Base-by-base conservation (phyloP, 2,329 filamentous ascomycete genomes). In the Fusarium continuum region DNA sequence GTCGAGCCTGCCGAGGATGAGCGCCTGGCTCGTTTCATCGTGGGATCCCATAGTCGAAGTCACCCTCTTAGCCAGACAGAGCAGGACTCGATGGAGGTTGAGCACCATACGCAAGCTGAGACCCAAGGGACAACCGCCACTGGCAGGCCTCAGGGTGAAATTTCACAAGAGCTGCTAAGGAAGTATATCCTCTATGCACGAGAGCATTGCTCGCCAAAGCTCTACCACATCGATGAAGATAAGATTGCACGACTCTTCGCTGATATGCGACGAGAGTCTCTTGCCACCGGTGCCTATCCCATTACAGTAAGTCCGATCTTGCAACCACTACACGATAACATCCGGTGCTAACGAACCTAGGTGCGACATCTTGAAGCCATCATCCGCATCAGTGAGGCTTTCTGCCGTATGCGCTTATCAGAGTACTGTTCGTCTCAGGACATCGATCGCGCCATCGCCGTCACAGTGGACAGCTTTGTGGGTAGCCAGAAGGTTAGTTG, bases 121-220 rank as follows among this genome's bases (percentile, higher is more conserved):
- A 78, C 74, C 2, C 78, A 80, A 59, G 64, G 54, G 19, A 57
- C 65, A 7, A 29, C 32, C 2, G 54, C 69, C 0, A 55, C 55
- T 3, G 65, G 65, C 3, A 67, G 68, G 14, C 71, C 70, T 8
- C 80, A 85, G 68, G 89, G 89, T 48, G 90, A 95, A 63, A 96
- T 99, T 50, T 88, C 93, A 0, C 95, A 99, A 74, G 92, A 95
- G 69, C 81, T 99, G 39, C 80, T 99, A 66, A 84, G 95, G 65
- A 99, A 99, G 79, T 99, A 98, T 76, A 99, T 99, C 68, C 83
- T 98, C 16, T 99, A 97, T 72, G 93, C 95, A 1, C 86, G 94
- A 26, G 93, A 97, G 76, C 91, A 90, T 71, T 96, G 92, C 76
- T 86, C 85, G 49, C 95, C 95, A 8, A 98, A 97, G 79, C 84